A percentile compares a stretch with the other conserved stretches of the same genome.
Conservation (phyloP, 2,329 filamentous ascomycete species). For the Pseudocercospora vitis region DNA sequence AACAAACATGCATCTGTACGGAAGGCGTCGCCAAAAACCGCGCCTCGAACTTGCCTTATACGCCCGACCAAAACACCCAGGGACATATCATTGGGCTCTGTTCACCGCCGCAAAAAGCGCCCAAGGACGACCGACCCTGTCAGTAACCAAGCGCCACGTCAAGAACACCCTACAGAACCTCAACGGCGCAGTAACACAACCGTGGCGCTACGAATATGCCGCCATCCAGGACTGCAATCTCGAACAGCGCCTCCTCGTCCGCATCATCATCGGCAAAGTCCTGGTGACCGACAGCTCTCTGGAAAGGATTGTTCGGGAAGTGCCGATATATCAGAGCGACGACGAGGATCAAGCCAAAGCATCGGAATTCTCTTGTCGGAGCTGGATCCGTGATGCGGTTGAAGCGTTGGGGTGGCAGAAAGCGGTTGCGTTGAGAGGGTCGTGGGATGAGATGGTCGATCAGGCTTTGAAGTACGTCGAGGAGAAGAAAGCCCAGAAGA, state of each 20-base stretch:
- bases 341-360: slow-evolving; percentile 9
- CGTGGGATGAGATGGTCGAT: slow-evolving; percentile 15
- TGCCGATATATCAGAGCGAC: slow-evolving; percentile 19
- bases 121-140: slow-evolving; percentile 7
- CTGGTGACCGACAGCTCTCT: background rate
- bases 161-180: slow-evolving; percentile 20
- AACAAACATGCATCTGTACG: too few relatives aligned
- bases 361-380: slow-evolving; percentile 15
- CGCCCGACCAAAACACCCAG: slow-evolving; percentile 28
- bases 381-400: slow-evolving; percentile 18
- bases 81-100: slow-evolving; percentile 29
- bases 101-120: slow-evolving; percentile 26
- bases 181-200: slow-evolving; percentile 12
- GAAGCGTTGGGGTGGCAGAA: slow-evolving; percentile 3
- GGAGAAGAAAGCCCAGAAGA: slow-evolving; percentile 13
- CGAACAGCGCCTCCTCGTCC: slow-evolving; percentile 16
- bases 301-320: slow-evolving; percentile 7
- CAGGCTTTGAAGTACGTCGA: slow-evolving; percentile 19
- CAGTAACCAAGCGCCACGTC: slow-evolving; percentile 22
- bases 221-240: slow-evolving; percentile 3
- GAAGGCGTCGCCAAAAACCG: too few relatives aligned
- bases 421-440: slow-evolving; percentile 3
- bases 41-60: slow-evolving; percentile 30
- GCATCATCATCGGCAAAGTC: slow-evolving; percentile 21
- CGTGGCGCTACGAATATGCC: slow-evolving; percentile 22